Conservation (phyloP, 306 rosid species). For the Trifolium subterraneum region DNA sequence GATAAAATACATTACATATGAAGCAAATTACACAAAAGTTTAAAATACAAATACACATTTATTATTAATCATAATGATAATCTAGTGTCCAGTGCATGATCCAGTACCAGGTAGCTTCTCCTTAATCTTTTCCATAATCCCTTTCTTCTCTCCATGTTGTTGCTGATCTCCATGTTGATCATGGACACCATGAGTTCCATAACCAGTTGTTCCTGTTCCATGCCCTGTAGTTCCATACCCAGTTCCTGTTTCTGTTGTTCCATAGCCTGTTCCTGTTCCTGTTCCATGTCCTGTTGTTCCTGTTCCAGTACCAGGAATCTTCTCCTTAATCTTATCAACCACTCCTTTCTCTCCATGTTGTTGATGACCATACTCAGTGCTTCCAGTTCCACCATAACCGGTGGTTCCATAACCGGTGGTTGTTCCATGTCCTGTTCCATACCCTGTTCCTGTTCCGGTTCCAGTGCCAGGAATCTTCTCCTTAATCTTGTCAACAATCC, state of each 20-base stretch:
- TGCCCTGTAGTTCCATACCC: conserved; percentile 11
- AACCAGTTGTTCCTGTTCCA: neutral
- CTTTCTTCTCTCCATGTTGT: conserved; percentile 36
- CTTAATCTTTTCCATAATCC: conserved; percentile 15
- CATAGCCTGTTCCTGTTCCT: neutral
- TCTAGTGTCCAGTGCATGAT: neutral
- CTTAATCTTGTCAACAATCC: neutral
- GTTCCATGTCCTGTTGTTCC: neutral
- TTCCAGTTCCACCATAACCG: neutral
- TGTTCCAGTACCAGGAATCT: conserved; percentile 7
- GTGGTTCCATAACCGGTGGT: neutral
- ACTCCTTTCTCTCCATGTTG: neutral
- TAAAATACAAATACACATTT: neutral
- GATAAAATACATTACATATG: neutral
- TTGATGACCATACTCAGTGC: neutral
- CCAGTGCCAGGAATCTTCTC: neutral
- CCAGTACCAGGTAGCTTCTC: conserved; percentile 15
- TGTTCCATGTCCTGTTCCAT: conserved; percentile 20
- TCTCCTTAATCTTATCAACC: conserved; percentile 10
- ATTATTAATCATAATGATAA: neutral
- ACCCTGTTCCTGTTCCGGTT: neutral
- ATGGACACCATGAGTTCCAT: neutral
- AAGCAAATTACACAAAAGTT: neutral
- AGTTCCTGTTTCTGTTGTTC: neutral
- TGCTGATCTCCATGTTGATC: conserved; percentile 6